These are phyloP conservation scores for Scytalidium sp. DNA, from an alignment of 2,329 filamentous ascomycete genomes.

Conservation along the genomic window DNA sequence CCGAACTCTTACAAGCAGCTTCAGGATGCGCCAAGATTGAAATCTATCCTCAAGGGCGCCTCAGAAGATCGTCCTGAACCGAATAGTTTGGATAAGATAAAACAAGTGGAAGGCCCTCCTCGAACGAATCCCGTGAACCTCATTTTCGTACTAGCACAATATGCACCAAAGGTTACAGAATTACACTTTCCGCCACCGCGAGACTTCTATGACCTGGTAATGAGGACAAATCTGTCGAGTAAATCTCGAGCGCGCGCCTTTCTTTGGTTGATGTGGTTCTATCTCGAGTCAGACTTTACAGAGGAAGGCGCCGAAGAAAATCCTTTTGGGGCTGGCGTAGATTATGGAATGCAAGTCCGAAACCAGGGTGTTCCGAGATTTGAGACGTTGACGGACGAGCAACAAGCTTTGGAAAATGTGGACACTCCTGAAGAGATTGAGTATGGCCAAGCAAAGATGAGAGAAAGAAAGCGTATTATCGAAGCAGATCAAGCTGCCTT, in stretches of 20 bases:
- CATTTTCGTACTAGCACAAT: constrained; percentile 90
- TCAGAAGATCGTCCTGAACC: constrained; percentile 90
- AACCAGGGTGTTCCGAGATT: constrained; percentile 70
- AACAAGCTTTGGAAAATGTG: constrained; percentile 68
- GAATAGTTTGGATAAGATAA: constrained; percentile 78
- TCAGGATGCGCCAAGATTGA: constrained; percentile 91
- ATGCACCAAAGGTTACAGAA: constrained; percentile 88
- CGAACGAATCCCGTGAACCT: constrained; percentile 96
- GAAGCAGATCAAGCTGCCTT: constrained; percentile 63
- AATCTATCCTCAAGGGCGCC: constrained; percentile 95
- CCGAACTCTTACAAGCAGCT: constrained; percentile 96
- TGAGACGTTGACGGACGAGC: constrained; percentile 60
- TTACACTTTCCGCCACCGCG: constrained; percentile 80
- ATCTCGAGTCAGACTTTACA: constrained; percentile 92
- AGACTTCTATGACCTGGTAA: constrained; percentile 96
- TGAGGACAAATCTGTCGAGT: constrained; percentile 82
- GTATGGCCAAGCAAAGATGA: constrained; percentile 71
- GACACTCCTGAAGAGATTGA: constrained; percentile 67
- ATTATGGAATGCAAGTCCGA: constrained; percentile 61
- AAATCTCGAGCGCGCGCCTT: constrained; percentile 82
- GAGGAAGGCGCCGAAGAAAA: constrained; percentile 85
- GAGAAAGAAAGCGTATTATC: constrained; percentile 71
- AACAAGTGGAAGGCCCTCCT: constrained; percentile 59
- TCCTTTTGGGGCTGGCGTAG: constrained; percentile 75
- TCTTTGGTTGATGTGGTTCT: constrained; percentile 99